phyloP scores from a whole-genome alignment of 768 basidiomycete genomes.

The Porphyrellus cyaneotinctus region DNA sequence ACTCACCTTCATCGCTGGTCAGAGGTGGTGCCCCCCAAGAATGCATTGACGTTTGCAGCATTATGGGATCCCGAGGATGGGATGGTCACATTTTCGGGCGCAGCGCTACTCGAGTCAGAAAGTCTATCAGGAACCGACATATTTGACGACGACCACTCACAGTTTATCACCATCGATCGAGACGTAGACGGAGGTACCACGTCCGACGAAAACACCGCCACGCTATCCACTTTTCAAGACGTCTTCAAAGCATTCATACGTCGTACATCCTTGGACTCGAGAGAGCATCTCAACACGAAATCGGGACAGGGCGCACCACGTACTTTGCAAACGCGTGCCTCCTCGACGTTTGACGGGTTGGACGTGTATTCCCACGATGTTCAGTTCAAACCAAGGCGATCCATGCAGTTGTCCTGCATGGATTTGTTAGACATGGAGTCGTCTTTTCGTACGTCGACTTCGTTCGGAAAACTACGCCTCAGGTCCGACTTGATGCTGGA shows the following conservation, averaged over 20 bases:
- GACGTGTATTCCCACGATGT: constrained; percentile 30
- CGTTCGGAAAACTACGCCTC: constrained; percentile 14
- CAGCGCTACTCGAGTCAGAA: constrained; percentile 39
- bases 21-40: constrained; percentile 51
- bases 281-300: constrained; percentile 16
- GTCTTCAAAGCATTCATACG: constrained; percentile 28
- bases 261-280: constrained; percentile 20
- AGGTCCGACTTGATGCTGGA: constrained; percentile 24
- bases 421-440: constrained; percentile 23
- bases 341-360: constrained; percentile 30
- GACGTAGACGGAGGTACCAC: constrained; percentile 6
- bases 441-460: constrained; percentile 10
- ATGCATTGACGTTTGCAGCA: constrained; percentile 56
- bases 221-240: constrained; percentile 27
- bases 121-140: constrained; percentile 9
- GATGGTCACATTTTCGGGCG: constrained; percentile 53
- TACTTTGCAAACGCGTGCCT: constrained; percentile 23
- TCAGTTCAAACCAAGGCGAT: constrained; percentile 12
- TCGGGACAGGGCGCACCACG: constrained; percentile 3
- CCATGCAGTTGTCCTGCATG: constrained; percentile 18
- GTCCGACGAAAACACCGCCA: constrained; percentile 21
- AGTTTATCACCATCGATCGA: constrained; percentile 10
- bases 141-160: constrained; percentile 17
- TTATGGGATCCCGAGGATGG: constrained; percentile 58
- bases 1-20: constrained; percentile 45